Percentiles rank a stretch among this genome's conserved stretches.
Evolutionary conservation across 345 rosid genomes (phyloP).

Genomic region (Acer negundo): DNA sequence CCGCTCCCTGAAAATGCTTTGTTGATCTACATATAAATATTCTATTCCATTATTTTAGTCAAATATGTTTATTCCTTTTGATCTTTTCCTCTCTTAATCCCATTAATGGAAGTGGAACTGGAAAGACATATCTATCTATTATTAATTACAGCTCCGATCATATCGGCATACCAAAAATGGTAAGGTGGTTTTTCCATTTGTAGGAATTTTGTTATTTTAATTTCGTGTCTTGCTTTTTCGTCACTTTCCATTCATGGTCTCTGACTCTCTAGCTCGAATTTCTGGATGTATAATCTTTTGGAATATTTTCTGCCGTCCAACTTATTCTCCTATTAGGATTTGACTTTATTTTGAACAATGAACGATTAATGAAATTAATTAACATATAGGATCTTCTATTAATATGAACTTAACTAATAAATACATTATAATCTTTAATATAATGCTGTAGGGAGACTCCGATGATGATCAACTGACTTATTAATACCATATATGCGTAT

Average conservation of each 20-base stretch:
- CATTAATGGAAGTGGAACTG: not conserved
- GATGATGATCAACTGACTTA: too few species aligned
- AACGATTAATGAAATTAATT: too few species aligned
- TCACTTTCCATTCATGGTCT: not conserved
- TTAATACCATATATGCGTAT: too few species aligned
- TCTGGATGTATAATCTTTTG: not conserved
- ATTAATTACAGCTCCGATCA: not conserved
- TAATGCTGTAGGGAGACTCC: too few species aligned
- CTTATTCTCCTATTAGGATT: not conserved
- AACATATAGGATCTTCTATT: too few species aligned
- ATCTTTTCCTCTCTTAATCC: not conserved
- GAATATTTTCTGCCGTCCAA: not conserved
- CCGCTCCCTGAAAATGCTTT: not conserved
- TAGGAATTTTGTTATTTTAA: not conserved
- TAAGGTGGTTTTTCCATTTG: not conserved
- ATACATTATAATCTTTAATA: too few species aligned
- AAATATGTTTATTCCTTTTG: not conserved
- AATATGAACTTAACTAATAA: too few species aligned
- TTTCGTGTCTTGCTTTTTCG: not conserved
- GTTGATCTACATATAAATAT: not conserved
- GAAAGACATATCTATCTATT: not conserved
- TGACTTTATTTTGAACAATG: not conserved
- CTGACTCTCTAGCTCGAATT: not conserved
- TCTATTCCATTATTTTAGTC: constrained; percentile 2
- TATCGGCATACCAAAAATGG: not conserved